These are phyloP conservation scores for Kwoniella botswanensis DNA, from an alignment of 768 basidiomycete genomes.

Conservation along the genomic window DNA sequence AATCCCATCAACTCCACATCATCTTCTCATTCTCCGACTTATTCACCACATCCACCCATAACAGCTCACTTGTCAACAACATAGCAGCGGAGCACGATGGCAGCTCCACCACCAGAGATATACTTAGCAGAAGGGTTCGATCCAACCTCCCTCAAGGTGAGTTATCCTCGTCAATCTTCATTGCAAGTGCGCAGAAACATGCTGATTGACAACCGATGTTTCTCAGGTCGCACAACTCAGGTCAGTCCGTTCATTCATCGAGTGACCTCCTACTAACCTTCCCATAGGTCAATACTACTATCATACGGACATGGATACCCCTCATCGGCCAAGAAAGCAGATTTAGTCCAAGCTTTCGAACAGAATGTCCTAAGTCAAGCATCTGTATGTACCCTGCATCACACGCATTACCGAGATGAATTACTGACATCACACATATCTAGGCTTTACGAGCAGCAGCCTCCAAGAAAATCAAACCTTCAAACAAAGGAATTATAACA, in stretches of 20 bases:
- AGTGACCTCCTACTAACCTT: background rate
- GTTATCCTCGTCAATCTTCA: constrained; percentile 11
- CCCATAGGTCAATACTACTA: constrained; percentile 46
- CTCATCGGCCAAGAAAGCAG: constrained; percentile 51
- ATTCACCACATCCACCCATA: background rate
- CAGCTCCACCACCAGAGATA: constrained; percentile 36
- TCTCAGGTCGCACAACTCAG: constrained; percentile 53
- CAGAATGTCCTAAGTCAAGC: constrained; percentile 42
- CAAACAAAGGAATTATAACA: constrained; percentile 38
- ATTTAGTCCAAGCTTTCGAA: constrained; percentile 49
- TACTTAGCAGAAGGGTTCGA: constrained; percentile 53
- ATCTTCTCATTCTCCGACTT: background rate
- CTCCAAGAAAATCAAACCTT: constrained; percentile 31
- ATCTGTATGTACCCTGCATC: constrained; percentile 27
- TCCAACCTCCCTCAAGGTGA: constrained; percentile 40
- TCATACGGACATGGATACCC: constrained; percentile 38
- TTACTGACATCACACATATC: constrained; percentile 1
- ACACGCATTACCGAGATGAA: constrained; percentile 1
- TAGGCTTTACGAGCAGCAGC: constrained; percentile 19
- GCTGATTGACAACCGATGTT: background rate
- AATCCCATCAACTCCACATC: background rate
- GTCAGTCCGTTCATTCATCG: constrained; percentile 18
- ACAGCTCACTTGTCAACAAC: background rate
- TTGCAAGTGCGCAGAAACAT: background rate
- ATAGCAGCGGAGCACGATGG: constrained; percentile 28